phyloP scores from a whole-genome alignment of 768 basidiomycete species.

The Dacryopinax primogenitus region DNA sequence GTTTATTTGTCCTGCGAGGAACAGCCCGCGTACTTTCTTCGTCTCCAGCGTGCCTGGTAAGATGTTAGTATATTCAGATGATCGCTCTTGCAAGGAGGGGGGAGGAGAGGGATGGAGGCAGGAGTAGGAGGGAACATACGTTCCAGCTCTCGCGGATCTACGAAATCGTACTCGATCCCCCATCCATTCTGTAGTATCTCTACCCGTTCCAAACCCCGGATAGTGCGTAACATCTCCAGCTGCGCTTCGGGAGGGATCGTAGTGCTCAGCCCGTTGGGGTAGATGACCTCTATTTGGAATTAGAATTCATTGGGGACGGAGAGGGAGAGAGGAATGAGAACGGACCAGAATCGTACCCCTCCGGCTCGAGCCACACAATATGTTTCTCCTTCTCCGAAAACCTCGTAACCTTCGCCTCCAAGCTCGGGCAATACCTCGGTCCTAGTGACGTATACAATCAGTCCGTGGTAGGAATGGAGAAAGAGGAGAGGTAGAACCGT shows the following conservation, averaged over 20 bases:
- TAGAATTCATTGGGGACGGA: too few relatives aligned
- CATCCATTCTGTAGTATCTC: slow-evolving; percentile 77
- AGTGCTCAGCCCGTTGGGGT: slow-evolving; percentile 81
- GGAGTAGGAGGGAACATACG: slow-evolving; percentile 34
- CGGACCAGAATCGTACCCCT: slow-evolving; percentile 76
- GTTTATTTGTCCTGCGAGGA: slow-evolving; percentile 84
- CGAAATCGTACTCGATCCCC: slow-evolving; percentile 85
- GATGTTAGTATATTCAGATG: neutral
- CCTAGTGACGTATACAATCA: slow-evolving; percentile 33
- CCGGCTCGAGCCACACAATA: slow-evolving; percentile 79
- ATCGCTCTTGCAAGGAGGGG: neutral
- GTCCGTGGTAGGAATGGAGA: neutral
- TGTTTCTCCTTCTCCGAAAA: slow-evolving; percentile 62
- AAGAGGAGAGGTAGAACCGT: slow-evolving; percentile 36
- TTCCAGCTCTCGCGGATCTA: slow-evolving; percentile 70
- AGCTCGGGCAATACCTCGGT: slow-evolving; percentile 81
- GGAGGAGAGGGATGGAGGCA: neutral
- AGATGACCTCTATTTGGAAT: slow-evolving; percentile 53
- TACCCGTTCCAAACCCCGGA: slow-evolving; percentile 73
- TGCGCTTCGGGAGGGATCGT: slow-evolving; percentile 80
- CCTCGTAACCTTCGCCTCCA: slow-evolving; percentile 74
- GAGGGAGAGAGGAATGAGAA: neutral
- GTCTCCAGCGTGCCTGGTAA: slow-evolving; percentile 65
- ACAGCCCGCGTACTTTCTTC: slow-evolving; percentile 72
- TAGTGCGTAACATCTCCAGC: slow-evolving; percentile 67